Conservation (phyloP, 2,329 filamentous ascomycete genomes). For the Mycosphaerelloides madeirae region DNA sequence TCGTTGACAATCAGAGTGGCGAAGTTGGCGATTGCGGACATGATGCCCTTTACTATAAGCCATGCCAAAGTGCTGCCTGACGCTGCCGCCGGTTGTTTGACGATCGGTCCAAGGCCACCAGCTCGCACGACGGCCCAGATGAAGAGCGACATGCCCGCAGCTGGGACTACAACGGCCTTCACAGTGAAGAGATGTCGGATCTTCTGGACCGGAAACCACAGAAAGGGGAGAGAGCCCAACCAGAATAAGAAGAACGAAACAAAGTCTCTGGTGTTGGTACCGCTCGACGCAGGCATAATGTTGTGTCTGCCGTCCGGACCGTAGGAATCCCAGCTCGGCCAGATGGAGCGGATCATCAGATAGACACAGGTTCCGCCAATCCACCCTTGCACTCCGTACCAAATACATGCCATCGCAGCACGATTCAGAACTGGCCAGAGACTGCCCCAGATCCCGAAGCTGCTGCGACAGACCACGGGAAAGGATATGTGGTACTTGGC, state of each 20-base stretch:
- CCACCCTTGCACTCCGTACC: slow-evolving; percentile 82
- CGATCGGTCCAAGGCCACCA: slow-evolving; percentile 76
- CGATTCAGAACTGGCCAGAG: slow-evolving; percentile 87
- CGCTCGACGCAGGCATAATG: slow-evolving; percentile 58
- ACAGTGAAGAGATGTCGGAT: slow-evolving; percentile 89
- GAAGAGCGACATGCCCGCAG: slow-evolving; percentile 79
- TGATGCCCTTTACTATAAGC: slow-evolving; percentile 79
- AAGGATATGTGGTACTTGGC: slow-evolving; percentile 86
- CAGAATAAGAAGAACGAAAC: slow-evolving; percentile 85
- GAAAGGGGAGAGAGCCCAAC: slow-evolving; percentile 71
- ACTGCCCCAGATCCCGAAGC: slow-evolving; percentile 84
- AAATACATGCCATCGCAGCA: slow-evolving; percentile 80
- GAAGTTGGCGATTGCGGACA: slow-evolving; percentile 87
- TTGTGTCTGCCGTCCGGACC: slow-evolving; percentile 52
- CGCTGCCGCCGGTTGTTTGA: slow-evolving; percentile 60
- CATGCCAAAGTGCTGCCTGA: slow-evolving; percentile 69
- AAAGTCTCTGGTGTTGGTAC: slow-evolving; percentile 70
- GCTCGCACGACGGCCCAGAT: slow-evolving; percentile 81
- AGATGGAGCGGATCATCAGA: slow-evolving; percentile 82
- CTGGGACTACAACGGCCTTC: slow-evolving; percentile 79
- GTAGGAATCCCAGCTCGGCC: slow-evolving; percentile 52
- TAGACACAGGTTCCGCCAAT: slow-evolving; percentile 79
- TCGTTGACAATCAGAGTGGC: slow-evolving; percentile 66
- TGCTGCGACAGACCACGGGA: slow-evolving; percentile 70
- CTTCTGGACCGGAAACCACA: slow-evolving; percentile 86